Conservation (phyloP, 495 filamentous ascomycete species). For the Parachaetomium inaequale region DNA sequence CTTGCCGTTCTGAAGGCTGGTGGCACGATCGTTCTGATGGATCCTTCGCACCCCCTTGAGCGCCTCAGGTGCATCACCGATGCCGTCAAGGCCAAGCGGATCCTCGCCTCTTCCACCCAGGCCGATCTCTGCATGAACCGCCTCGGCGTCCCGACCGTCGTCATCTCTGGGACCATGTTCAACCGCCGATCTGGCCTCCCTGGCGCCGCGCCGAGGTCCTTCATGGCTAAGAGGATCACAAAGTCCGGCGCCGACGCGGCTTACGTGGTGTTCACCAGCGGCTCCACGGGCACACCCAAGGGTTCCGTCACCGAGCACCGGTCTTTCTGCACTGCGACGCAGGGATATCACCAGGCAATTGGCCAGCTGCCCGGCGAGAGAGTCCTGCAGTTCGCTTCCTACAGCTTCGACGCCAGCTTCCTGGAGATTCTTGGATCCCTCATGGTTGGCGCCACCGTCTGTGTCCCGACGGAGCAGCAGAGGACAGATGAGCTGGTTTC, state of each 20-base stretch:
- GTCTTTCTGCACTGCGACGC: background rate
- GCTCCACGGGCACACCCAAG: slow-evolving; percentile 55
- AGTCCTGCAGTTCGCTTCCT: slow-evolving; percentile 54
- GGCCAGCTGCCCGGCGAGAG: slow-evolving; percentile 27
- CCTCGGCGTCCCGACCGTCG: slow-evolving; percentile 1
- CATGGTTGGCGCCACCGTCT: slow-evolving; percentile 38
- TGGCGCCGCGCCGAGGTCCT: slow-evolving; percentile 9
- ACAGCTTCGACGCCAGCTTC: slow-evolving; percentile 55
- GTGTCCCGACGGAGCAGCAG: slow-evolving; percentile 25
- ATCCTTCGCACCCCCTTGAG: slow-evolving; percentile 50
- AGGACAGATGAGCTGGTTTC: slow-evolving; percentile 5
- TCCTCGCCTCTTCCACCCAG: slow-evolving; percentile 7
- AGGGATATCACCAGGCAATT: slow-evolving; percentile 4
- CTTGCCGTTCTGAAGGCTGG: slow-evolving; percentile 47
- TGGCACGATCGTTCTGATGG: slow-evolving; percentile 47
- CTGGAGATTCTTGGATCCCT: slow-evolving; percentile 52
- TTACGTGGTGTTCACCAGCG: slow-evolving; percentile 61
- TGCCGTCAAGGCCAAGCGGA: slow-evolving; percentile 7
- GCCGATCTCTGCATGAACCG: slow-evolving; percentile 7
- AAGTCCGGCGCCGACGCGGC: slow-evolving; percentile 4
- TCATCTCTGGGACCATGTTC: slow-evolving; percentile 9
- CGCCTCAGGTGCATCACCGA: slow-evolving; percentile 26
- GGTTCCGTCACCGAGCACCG: slow-evolving; percentile 20
- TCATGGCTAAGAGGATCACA: background rate
- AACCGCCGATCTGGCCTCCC: background rate